Conservation (phyloP, 78 protist genomes). For the Creolimax fragrantissima region DNA sequence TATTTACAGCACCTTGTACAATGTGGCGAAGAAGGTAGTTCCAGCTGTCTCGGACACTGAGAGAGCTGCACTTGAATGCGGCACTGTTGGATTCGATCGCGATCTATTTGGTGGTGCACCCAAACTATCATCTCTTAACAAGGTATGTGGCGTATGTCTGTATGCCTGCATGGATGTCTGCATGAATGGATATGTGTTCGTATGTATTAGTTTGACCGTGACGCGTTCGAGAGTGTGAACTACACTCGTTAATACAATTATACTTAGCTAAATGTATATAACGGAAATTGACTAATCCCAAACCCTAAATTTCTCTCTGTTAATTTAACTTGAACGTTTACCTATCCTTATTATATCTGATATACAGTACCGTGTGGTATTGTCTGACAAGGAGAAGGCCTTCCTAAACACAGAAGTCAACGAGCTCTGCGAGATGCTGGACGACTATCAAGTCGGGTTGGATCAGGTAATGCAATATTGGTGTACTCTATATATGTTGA, state of each 20-base stretch:
- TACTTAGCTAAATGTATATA: no score
- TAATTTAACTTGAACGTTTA: no score
- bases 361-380: neutral
- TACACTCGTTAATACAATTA: no score
- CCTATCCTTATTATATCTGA: no score
- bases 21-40: neutral
- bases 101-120: conserved; percentile 23
- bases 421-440: conserved; percentile 34
- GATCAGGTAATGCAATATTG: neutral
- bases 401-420: conserved; percentile 32
- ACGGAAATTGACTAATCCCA: no score
- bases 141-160: neutral
- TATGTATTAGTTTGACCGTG: neutral
- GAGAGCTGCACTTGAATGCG: conserved; percentile 1
- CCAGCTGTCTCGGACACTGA: neutral
- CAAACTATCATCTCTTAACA: neutral
- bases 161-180: neutral
- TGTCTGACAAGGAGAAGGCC: neutral
- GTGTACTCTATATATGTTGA: no score
- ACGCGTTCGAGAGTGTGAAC: no score
- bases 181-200: neutral
- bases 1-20: neutral
- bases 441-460: conserved; percentile 5
- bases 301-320: no score
- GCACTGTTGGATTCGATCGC: conserved; percentile 36